Evolutionary conservation across 208 protist genomes (phyloP), one percentile per base, ranked within the genome.

Genomic region (Sergeia podlipaevii): DNA sequence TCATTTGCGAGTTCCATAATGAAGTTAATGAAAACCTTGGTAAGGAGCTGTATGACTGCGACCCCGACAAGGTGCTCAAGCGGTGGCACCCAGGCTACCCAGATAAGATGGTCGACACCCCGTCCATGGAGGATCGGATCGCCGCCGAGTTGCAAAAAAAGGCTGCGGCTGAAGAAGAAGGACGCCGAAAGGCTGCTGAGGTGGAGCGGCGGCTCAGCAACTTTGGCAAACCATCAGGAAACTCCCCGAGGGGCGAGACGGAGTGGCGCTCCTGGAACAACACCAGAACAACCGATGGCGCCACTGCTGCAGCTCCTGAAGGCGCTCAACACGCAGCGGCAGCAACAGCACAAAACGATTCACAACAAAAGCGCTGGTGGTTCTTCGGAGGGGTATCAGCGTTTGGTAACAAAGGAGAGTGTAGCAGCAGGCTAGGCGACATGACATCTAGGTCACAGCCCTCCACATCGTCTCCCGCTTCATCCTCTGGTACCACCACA

Each of bases 1-100:
- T 86, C 64, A 55, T 93, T 17, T 96, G 90, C 64, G 77, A 91
- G 65, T 65, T 95, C 38, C 90, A 96, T 69, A 96, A 96, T 65
- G 58, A 70, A n/a, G 90, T 96, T 7, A 96, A 85, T 44, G 69
- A 76, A 41, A 77, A 71, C 26, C 37, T 93, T 0, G 78, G 76
- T 26, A 96, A 96, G 46, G 48, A 68, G 26, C 10, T 58, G 24
- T 92, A 82, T 51, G 73, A 89, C 64, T 96, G 89, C 56, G 60
- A 86, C 26, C 77, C 82, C 6, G 73, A 78, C 36, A 69, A 65
- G 51, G 68, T 96, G 28, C 78, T 96, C 28, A 33, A 58, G 13
- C 77, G 85, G 27, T 96, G 89, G 89, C 89, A 96, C 62, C 89
- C 89, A 11, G 80, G 70, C 6, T 96, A 88, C 63, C 89, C 89